These are phyloP conservation scores for Cyclostephanos tholiformis DNA, from an alignment of 108 stramenopile species.

Conservation along the genomic window DNA sequence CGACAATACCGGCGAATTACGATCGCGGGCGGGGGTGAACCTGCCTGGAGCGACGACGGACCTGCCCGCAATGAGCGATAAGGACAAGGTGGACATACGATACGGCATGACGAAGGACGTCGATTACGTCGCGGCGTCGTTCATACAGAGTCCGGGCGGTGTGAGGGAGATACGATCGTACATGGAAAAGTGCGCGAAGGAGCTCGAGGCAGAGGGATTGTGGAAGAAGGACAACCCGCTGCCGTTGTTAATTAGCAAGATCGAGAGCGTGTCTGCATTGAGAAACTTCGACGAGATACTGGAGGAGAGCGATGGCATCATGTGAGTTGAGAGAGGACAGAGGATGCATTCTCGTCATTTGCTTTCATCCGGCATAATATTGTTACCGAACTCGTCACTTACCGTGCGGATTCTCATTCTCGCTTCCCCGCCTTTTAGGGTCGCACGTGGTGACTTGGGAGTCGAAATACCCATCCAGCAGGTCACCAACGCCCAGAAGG, in stretches of 20 bases:
- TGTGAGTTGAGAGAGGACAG: conserved; percentile 54
- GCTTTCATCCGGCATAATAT: neutral
- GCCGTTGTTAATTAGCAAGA: conserved; percentile 89
- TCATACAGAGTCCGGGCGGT: conserved; percentile 85
- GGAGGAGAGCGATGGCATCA: conserved; percentile 87
- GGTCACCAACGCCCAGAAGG: conserved; percentile 97
- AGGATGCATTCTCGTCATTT: neutral
- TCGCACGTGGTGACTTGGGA: conserved; percentile 79
- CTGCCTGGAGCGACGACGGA: conserved; percentile 93
- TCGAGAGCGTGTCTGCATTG: conserved; percentile 79
- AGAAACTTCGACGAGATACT: conserved; percentile 91
- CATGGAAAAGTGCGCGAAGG: conserved; percentile 73
- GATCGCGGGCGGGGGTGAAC: conserved; percentile 97
- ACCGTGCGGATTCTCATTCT: neutral
- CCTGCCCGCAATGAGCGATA: conserved; percentile 88
- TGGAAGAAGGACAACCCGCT: conserved; percentile 60
- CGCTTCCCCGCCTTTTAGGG: neutral
- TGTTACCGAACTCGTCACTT: neutral
- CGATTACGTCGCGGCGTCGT: conserved; percentile 91
- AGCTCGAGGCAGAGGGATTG: conserved; percentile 56
- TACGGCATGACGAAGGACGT: conserved; percentile 90
- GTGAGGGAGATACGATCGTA: conserved; percentile 84
- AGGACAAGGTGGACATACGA: conserved; percentile 86
- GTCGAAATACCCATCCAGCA: conserved; percentile 93
- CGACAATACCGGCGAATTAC: conserved; percentile 82